These are phyloP conservation scores for Lepiota brunneoincarnata DNA, from an alignment of 768 basidiomycete species.

Conservation along the genomic window DNA sequence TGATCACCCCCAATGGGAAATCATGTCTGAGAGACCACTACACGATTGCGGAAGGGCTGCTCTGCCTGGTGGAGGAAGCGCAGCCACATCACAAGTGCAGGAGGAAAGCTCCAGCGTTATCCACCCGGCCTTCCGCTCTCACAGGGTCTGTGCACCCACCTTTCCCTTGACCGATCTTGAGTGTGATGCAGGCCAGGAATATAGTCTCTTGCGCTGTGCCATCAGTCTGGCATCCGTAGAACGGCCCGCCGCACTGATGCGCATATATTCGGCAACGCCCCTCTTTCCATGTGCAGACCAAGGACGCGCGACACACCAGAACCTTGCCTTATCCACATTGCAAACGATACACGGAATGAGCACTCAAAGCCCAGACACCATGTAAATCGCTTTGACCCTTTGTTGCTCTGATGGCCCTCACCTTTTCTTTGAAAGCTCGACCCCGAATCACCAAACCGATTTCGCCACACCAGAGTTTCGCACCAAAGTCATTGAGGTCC, in stretches of 20 bases:
- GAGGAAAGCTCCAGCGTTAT: background rate
- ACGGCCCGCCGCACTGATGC: too few relatives aligned
- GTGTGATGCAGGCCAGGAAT: background rate
- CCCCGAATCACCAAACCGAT: background rate
- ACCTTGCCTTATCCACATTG: constrained; percentile 1
- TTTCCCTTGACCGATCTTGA: background rate
- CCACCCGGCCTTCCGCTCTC: background rate
- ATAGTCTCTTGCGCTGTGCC: too few relatives aligned
- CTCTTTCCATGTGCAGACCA: too few relatives aligned
- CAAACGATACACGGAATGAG: background rate
- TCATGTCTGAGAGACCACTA: background rate
- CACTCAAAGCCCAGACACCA: background rate
- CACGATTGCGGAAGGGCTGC: background rate
- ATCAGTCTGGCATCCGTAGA: too few relatives aligned
- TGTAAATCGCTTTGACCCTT: background rate
- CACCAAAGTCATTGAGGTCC: constrained; percentile 38
- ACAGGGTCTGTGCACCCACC: background rate
- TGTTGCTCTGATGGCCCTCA: background rate
- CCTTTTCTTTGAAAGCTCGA: background rate
- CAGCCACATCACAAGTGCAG: constrained; percentile 1
- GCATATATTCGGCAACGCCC: too few relatives aligned
- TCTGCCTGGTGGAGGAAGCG: background rate
- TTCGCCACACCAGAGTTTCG: constrained; percentile 18
- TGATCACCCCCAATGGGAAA: too few relatives aligned
- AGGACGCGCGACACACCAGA: background rate